Conservation (phyloP, 2,329 filamentous ascomycete species). For the Scorias spongiosa region DNA sequence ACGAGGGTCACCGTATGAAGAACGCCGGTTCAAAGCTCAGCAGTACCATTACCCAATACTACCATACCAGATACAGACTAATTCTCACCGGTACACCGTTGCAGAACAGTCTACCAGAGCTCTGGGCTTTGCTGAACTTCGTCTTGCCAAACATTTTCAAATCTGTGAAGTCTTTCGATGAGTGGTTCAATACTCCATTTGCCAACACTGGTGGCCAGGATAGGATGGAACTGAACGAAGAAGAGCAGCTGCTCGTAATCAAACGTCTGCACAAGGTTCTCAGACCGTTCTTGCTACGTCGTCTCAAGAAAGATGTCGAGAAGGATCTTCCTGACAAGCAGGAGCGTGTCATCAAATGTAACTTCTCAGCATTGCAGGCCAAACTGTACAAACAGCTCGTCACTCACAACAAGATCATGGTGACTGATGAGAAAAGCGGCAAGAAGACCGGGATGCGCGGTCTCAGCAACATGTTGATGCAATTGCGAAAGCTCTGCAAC, state of each 20-base stretch:
- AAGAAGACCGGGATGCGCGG: conserved; percentile 93
- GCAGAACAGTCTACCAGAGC: conserved; percentile 88
- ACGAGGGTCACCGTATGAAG: conserved; percentile 99
- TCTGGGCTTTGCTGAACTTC: conserved; percentile 98
- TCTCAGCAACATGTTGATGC: conserved; percentile 99
- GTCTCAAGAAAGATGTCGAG: conserved; percentile 98
- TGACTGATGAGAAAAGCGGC: conserved; percentile 88
- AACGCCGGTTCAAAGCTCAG: conserved; percentile 93
- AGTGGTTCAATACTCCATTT: conserved; percentile 99
- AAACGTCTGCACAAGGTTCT: conserved; percentile 95
- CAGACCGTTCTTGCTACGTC: conserved; percentile 88
- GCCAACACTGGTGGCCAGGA: conserved; percentile 96
- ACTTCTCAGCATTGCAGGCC: conserved; percentile 84
- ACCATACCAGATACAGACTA: conserved; percentile 83
- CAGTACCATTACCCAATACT: conserved; percentile 87
- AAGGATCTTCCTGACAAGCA: conserved; percentile 98
- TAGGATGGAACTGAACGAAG: conserved; percentile 98
- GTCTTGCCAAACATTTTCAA: conserved; percentile 98
- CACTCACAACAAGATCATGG: conserved; percentile 83
- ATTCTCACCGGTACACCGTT: conserved; percentile 95
- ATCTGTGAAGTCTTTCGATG: conserved; percentile 94
- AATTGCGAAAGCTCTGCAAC: conserved; percentile 95
- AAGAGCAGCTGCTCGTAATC: conserved; percentile 98
- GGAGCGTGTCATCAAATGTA: conserved; percentile 98
- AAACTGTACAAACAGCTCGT: conserved; percentile 97